A percentile compares a stretch with the other conserved stretches of the same genome.
These are phyloP conservation scores for Fusarium cyanostomum DNA, from an alignment of 2,329 filamentous ascomycete genomes.

Conservation along the genomic window DNA sequence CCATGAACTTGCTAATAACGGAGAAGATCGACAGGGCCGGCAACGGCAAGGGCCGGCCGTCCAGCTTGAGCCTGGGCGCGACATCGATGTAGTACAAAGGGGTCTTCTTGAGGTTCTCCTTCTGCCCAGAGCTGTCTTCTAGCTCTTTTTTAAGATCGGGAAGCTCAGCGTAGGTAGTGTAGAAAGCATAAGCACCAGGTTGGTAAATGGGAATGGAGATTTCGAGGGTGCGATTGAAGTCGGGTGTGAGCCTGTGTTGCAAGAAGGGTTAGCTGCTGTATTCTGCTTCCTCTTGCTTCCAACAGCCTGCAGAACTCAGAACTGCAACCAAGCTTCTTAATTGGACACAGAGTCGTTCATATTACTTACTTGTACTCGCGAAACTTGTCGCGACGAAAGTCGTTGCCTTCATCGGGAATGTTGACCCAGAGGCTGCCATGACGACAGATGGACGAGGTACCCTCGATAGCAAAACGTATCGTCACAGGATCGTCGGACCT, in stretches of 20 bases:
- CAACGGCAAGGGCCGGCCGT: constrained; percentile 78
- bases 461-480: constrained; percentile 90
- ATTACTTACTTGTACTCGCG: constrained; percentile 83
- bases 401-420: constrained; percentile 78
- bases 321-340: constrained; percentile 1
- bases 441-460: constrained; percentile 93
- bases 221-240: constrained; percentile 91
- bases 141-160: constrained; percentile 65
- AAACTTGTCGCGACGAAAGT: constrained; percentile 83
- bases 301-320: neutral
- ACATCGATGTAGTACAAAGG: constrained; percentile 93
- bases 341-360: neutral
- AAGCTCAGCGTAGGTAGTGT: constrained; percentile 89
- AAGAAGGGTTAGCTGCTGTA: constrained; percentile 21
- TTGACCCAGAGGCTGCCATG: constrained; percentile 97
- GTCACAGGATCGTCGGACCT: constrained; percentile 76
- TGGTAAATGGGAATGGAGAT: constrained; percentile 87
- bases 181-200: constrained; percentile 92
- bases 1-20: constrained; percentile 97
- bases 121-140: constrained; percentile 34
- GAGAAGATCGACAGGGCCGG: constrained; percentile 93
- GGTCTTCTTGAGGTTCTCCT: constrained; percentile 70
- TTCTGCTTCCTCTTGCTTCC: neutral
- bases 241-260: constrained; percentile 75
- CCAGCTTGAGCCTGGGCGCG: constrained; percentile 79